Percentiles rank a stretch among this genome's conserved stretches.
phyloP scores from a whole-genome alignment of 2,329 filamentous ascomycete species.

The Aureobasidium sp. region DNA sequence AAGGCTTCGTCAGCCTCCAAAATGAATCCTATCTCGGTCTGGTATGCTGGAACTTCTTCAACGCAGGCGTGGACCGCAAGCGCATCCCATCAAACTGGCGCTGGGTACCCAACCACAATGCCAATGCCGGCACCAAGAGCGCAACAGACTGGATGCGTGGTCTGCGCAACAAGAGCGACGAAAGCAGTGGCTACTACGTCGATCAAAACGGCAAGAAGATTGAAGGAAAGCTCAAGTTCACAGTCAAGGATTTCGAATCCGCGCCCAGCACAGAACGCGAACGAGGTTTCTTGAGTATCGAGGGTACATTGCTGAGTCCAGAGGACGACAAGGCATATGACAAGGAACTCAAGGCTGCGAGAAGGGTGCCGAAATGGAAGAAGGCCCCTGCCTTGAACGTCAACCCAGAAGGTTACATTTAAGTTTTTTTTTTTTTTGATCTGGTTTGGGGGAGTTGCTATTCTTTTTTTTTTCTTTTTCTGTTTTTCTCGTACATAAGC shows the following conservation, averaged over 20 bases:
- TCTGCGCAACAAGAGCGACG: constrained; percentile 30
- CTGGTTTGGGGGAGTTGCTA: background rate
- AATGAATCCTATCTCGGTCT: constrained; percentile 84
- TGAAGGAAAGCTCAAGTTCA: constrained; percentile 63
- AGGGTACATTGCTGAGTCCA: constrained; percentile 73
- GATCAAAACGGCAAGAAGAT: constrained; percentile 63
- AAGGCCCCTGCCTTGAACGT: constrained; percentile 1
- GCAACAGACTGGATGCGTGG: constrained; percentile 14
- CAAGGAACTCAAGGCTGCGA: constrained; percentile 38
- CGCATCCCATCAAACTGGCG: constrained; percentile 71
- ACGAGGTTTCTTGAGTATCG: constrained; percentile 73
- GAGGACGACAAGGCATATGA: constrained; percentile 56
- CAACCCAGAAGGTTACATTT: background rate
- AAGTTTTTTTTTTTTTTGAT: background rate
- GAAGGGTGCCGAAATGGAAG: constrained; percentile 16
- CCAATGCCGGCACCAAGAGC: constrained; percentile 6
- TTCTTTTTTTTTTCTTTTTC: background rate
- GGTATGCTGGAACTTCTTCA: constrained; percentile 86
- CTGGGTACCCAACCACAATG: constrained; percentile 58
- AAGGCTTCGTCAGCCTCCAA: constrained; percentile 76
- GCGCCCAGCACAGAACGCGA: constrained; percentile 54
- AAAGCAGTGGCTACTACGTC: constrained; percentile 65
- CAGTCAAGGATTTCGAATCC: constrained; percentile 78
- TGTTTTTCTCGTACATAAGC: background rate
- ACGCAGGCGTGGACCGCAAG: constrained; percentile 71